Evolutionary conservation across 2,329 filamentous ascomycete species (phyloP), one percentile per base, ranked within the genome.

Genomic region (Colletotrichum liriopes): DNA sequence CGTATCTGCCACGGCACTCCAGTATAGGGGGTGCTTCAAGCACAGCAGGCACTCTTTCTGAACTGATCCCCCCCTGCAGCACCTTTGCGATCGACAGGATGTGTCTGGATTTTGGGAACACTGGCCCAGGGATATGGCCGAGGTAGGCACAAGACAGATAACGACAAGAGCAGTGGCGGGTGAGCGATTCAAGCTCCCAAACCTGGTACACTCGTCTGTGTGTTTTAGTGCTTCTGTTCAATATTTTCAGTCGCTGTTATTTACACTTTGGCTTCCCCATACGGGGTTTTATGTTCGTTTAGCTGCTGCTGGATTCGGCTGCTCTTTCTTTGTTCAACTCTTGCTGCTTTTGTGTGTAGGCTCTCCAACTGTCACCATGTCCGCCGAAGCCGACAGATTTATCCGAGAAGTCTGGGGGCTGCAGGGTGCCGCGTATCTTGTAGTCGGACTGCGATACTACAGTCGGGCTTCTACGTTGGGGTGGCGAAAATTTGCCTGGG

Each of bases 391-490:
- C 12, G 39, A 68, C 2, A 32, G 11, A 7, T 74, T 74, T 32
- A 72, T 74, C 23, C 70, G 51, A n/a, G 72, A 74, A 18, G 72
- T 73, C 55, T 74, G 72, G 72, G 72, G 69, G 29, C 64, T 74
- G 23, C 72, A 74, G 35, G 70, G 65, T 20, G 65, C 56, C 6
- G 70, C 70, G 1, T 74, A 74, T 37, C 49, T 70, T 9, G 61
- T 74, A 14, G 69, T 74, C 20, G 70, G 70, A 4, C 52, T 74
- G 41, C 72, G 72, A 6, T 74, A 73, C 58, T 72, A 72, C 58
- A 68, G 58, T n/a, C 69, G 69, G 2, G 11, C 37, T 12, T 63
- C 60, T 18, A 68, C 70, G 26, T 20, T 69, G 29, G 69, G 64
- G 20, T 65, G 54, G 60, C 35, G 41, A 8, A 66, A 62, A 45